These are phyloP conservation scores for Gaeumannomyces tritici DNA, from an alignment of 2,329 filamentous ascomycete genomes.

Conservation along the genomic window DNA sequence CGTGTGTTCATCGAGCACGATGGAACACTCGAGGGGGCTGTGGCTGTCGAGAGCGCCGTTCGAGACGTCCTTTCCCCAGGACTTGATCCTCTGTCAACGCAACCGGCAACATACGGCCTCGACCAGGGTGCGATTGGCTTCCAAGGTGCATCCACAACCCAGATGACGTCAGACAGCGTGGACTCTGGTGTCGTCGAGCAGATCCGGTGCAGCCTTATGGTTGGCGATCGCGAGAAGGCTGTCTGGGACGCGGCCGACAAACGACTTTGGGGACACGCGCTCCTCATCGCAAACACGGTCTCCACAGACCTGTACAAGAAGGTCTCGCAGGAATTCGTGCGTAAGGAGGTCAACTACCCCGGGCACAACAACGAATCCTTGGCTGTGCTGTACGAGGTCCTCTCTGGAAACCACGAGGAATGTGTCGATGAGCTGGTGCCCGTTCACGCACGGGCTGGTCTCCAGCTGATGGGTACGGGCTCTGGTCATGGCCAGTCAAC, in stretches of 20 bases:
- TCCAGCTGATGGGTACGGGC: constrained; percentile 80
- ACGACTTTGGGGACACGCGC: constrained; percentile 90
- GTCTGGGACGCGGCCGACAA: constrained; percentile 92
- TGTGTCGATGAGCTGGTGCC: constrained; percentile 94
- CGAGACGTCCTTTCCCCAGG: constrained; percentile 63
- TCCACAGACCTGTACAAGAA: constrained; percentile 83
- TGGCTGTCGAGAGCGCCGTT: constrained; percentile 64
- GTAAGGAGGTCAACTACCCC: constrained; percentile 81
- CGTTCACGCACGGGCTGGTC: constrained; percentile 79
- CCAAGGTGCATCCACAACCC: constrained; percentile 14
- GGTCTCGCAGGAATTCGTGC: constrained; percentile 89
- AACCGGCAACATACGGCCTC: background rate
- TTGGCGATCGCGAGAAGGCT: constrained; percentile 80
- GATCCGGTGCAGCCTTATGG: constrained; percentile 63
- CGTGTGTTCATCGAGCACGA: constrained; percentile 78
- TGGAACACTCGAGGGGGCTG: constrained; percentile 65
- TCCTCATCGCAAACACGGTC: constrained; percentile 73
- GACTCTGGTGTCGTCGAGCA: constrained; percentile 62
- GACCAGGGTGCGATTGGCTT: constrained; percentile 14
- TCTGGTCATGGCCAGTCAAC: constrained; percentile 45
- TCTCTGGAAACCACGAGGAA: constrained; percentile 89
- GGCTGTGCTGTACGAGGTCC: constrained; percentile 84
- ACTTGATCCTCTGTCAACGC: constrained; percentile 12
- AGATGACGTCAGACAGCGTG: constrained; percentile 44
- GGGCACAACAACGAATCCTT: constrained; percentile 77